phyloP scores from a whole-genome alignment of 768 basidiomycete genomes.

The Crassisporium funariophilum region DNA sequence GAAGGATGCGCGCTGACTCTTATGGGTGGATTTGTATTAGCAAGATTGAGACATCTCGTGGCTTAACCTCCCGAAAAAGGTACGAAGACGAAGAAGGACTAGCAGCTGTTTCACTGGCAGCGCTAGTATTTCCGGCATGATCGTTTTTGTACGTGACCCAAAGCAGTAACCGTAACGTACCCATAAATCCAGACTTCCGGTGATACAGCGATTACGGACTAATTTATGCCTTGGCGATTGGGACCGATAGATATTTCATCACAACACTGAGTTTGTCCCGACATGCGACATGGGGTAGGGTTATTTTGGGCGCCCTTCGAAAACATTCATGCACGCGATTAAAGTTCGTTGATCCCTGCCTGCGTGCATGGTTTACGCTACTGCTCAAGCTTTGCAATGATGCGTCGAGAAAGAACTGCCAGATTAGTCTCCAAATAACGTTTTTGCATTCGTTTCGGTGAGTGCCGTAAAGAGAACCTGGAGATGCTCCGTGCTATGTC shows the following conservation, averaged over 20 bases:
- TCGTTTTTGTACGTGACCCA: slow-evolving; percentile 29
- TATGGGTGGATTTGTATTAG: slow-evolving; percentile 31
- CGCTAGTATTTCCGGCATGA: slow-evolving; percentile 40
- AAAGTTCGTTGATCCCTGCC: too few relatives aligned
- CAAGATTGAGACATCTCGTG: slow-evolving; percentile 30
- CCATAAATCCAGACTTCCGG: slow-evolving; percentile 31
- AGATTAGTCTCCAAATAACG: slow-evolving; percentile 3
- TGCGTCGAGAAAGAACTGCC: too few relatives aligned
- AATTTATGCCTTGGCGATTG: slow-evolving; percentile 25
- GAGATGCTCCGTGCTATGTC: slow-evolving; percentile 23
- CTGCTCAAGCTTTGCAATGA: too few relatives aligned
- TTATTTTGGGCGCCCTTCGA: slow-evolving; percentile 14
- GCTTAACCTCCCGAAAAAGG: slow-evolving; percentile 36
- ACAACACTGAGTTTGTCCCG: slow-evolving; percentile 13
- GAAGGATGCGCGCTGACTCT: slow-evolving; percentile 31
- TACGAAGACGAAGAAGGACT: slow-evolving; percentile 38
- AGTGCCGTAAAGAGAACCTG: slow-evolving; percentile 10
- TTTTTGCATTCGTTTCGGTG: slow-evolving; percentile 11
- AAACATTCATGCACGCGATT: too few relatives aligned
- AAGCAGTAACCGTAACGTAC: slow-evolving; percentile 34
- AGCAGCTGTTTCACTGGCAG: slow-evolving; percentile 35
- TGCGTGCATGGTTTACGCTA: too few relatives aligned
- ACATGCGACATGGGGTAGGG: slow-evolving; percentile 17
- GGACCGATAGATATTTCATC: slow-evolving; percentile 23
- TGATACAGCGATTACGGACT: slow-evolving; percentile 34